These are phyloP conservation scores for Claviceps citrina DNA, from an alignment of 2,329 filamentous ascomycete species.

Conservation along the genomic window DNA sequence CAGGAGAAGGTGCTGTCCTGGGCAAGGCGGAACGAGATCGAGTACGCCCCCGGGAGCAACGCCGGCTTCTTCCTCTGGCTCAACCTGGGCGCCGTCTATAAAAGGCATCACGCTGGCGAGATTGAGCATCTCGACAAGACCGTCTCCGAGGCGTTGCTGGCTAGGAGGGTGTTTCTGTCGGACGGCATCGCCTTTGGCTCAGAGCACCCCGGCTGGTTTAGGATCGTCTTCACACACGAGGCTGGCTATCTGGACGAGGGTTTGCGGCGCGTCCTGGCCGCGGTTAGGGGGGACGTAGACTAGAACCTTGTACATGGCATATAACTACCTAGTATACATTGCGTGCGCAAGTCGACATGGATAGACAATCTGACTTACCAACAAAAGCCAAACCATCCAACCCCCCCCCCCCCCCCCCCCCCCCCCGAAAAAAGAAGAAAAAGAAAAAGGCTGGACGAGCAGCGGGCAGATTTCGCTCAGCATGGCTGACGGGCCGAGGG, in stretches of 20 bases:
- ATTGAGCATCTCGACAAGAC: conserved; percentile 11
- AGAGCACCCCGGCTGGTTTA: conserved; percentile 23
- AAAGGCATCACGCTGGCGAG: conserved; percentile 5
- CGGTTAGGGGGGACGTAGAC: not conserved
- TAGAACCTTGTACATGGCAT: too few species aligned
- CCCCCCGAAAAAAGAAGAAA: too few species aligned
- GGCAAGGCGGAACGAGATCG: conserved; percentile 24
- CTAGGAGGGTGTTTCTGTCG: conserved; percentile 20
- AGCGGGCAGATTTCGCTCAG: too few species aligned
- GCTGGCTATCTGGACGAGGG: conserved; percentile 16
- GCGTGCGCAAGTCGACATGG: not conserved
- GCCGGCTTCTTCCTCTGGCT: conserved; percentile 42
- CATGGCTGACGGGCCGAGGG: too few species aligned
- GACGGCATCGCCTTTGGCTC: conserved; percentile 22
- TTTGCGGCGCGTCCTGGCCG: conserved; percentile 4
- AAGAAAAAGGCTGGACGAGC: too few species aligned
- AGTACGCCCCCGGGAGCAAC: conserved; percentile 31
- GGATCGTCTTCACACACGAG: conserved; percentile 24
- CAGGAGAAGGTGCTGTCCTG: conserved; percentile 23
- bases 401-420: too few species aligned
- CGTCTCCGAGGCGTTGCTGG: conserved; percentile 16
- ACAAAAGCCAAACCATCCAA: too few species aligned
- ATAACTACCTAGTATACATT: too few species aligned
- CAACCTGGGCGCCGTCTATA: conserved; percentile 23
- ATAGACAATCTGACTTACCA: not conserved